Evolutionary conservation across 352 stramenopile genomes (phyloP).

Genomic region (Elongisporangium anandrum): DNA sequence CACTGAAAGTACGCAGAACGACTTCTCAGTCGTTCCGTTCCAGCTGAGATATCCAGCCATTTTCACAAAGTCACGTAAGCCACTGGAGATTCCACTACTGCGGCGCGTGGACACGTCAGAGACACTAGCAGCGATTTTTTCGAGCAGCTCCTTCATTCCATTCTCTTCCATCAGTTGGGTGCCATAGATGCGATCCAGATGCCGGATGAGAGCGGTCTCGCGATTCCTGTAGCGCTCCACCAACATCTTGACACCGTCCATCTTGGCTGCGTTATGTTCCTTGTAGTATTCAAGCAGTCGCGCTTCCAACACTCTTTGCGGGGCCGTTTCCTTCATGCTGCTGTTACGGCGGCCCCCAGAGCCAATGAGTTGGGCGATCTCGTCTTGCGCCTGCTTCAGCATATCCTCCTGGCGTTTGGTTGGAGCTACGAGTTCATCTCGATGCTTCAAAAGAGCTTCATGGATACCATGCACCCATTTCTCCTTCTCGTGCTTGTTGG

Average conservation of each 20-base stretch:
- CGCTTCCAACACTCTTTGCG: not conserved
- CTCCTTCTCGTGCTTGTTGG: slow-evolving; percentile 53
- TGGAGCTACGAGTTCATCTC: slow-evolving; percentile 19
- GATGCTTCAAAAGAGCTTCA: slow-evolving; percentile 39
- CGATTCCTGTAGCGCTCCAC: slow-evolving; percentile 39
- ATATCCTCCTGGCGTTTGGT: slow-evolving; percentile 22
- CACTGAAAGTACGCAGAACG: slow-evolving; percentile 41
- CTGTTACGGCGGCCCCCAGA: too few species aligned
- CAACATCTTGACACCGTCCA: slow-evolving; percentile 52
- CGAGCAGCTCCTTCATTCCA: slow-evolving; percentile 25
- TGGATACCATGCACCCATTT: slow-evolving; percentile 62
- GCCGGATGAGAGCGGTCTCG: slow-evolving; percentile 47
- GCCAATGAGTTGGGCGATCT: not conserved
- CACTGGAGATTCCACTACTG: slow-evolving; percentile 26
- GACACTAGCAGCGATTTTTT: slow-evolving; percentile 7
- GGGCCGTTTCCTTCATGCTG: too few species aligned
- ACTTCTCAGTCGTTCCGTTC: slow-evolving; percentile 16
- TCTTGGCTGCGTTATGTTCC: slow-evolving; percentile 57
- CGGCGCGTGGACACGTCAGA: slow-evolving; percentile 6
- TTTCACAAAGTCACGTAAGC: slow-evolving; percentile 35
- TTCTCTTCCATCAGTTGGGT: slow-evolving; percentile 32
- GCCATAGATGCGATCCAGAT: slow-evolving; percentile 68
- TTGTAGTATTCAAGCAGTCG: slow-evolving; percentile 50
- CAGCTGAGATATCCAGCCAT: slow-evolving; percentile 39
- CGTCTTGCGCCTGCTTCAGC: slow-evolving; percentile 10